Conservation (phyloP, 768 basidiomycete genomes). For the Tulasnella sp. region DNA sequence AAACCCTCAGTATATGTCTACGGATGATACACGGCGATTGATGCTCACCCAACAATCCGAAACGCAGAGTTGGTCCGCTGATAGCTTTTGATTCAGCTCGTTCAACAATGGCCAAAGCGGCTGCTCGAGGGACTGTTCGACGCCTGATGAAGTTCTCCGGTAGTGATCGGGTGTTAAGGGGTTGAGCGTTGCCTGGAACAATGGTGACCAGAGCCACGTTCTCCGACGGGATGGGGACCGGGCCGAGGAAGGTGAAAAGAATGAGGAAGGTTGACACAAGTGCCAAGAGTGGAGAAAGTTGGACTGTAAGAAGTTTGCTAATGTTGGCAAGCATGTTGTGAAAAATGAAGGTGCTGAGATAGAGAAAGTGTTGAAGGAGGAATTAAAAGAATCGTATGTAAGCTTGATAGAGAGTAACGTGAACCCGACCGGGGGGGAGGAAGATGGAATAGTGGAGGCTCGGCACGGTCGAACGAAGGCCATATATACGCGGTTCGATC, state of each 20-base stretch:
- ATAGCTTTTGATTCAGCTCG: conserved; percentile 10
- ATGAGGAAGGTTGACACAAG: conserved; percentile 29
- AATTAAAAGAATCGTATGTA: conserved; percentile 10
- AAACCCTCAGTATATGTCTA: neutral
- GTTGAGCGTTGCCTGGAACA: conserved; percentile 16
- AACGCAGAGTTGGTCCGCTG: conserved; percentile 17
- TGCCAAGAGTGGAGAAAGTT: conserved; percentile 29
- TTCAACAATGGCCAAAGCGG: conserved; percentile 12
- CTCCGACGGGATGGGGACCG: conserved; percentile 23
- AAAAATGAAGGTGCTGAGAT: conserved; percentile 9
- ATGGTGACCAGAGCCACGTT: conserved; percentile 7
- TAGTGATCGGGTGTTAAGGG: conserved; percentile 1
- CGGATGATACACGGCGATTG: neutral
- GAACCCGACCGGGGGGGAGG: conserved; percentile 15
- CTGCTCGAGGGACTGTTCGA: conserved; percentile 13
- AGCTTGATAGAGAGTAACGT: neutral
- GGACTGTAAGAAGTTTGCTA: conserved; percentile 27
- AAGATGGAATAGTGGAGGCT: neutral
- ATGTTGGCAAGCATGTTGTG: conserved; percentile 28
- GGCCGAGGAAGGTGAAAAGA: conserved; percentile 26
- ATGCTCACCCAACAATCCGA: conserved; percentile 28
- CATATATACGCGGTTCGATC: neutral
- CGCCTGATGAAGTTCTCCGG: conserved; percentile 9
- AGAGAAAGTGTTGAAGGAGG: neutral
- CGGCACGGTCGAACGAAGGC: neutral